phyloP scores from a whole-genome alignment of 257 asterid species.

The Cynanchum wilfordii region DNA sequence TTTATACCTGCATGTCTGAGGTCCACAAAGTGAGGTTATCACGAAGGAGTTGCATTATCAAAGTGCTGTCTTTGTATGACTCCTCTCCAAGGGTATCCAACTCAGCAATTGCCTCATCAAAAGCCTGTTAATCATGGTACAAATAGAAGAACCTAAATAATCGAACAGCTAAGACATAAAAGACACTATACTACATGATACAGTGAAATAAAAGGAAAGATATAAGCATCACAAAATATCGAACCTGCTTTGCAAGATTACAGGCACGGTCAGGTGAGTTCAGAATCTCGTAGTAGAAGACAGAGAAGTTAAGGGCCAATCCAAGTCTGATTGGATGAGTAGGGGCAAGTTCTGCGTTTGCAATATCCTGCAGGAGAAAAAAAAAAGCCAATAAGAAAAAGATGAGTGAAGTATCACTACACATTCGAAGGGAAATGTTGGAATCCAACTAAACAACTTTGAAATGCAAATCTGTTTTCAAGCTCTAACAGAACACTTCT shows the following conservation, averaged over 20 bases:
- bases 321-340: constrained; percentile 90
- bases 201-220: no score
- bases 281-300: constrained; percentile 80
- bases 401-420: neutral
- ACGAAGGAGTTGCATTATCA: constrained; percentile 86
- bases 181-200: neutral
- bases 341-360: constrained; percentile 71
- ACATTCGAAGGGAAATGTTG: neutral
- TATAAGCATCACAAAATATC: neutral
- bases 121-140: constrained; percentile 41
- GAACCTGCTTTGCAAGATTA: constrained; percentile 75
- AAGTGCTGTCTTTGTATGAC: constrained; percentile 95
- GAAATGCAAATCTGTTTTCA: neutral
- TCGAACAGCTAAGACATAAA: neutral
- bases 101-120: constrained; percentile 89
- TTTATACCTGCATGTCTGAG: constrained; percentile 66
- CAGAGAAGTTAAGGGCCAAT: constrained; percentile 83
- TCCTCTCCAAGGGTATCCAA: constrained; percentile 90
- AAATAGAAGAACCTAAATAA: constrained; percentile 2
- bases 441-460: neutral
- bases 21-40: constrained; percentile 88
- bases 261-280: constrained; percentile 92
- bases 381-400: neutral
- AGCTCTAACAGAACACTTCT: neutral
- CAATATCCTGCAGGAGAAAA: constrained; percentile 52